A percentile compares a stretch with the other conserved stretches of the same genome.
These are phyloP conservation scores for Blumeria graminis DNA, from an alignment of 2,329 filamentous ascomycete species.

Conservation along the genomic window DNA sequence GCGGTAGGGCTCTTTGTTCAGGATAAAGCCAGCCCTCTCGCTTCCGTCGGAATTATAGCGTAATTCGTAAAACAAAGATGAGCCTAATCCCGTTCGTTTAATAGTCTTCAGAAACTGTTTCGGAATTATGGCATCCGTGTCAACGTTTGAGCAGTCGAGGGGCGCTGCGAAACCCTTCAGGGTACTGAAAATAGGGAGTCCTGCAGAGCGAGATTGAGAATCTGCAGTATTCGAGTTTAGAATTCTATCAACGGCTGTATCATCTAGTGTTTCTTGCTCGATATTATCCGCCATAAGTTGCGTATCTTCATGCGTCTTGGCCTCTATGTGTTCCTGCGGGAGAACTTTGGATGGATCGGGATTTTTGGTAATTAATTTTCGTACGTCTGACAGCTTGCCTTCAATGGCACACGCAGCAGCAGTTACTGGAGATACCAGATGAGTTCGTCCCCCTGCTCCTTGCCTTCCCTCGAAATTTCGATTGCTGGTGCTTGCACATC, in stretches of 20 bases:
- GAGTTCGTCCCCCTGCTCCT: conserved; percentile 72
- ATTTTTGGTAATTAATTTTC: conserved; percentile 45
- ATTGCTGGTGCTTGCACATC: conserved; percentile 88
- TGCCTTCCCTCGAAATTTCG: conserved; percentile 95
- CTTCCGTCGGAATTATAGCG: conserved; percentile 51
- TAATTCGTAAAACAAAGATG: conserved; percentile 66
- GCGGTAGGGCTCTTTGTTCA: conserved; percentile 77
- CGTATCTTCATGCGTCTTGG: conserved; percentile 18
- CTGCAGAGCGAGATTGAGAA: conserved; percentile 24
- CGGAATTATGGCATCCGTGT: conserved; percentile 98
- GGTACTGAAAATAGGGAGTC: conserved; percentile 62
- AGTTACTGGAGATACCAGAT: conserved; percentile 94
- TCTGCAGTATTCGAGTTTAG: conserved; percentile 39
- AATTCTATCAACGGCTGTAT: conserved; percentile 37
- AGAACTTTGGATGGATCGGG: conserved; percentile 8
- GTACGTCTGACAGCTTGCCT: conserved; percentile 79
- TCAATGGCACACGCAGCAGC: conserved; percentile 75
- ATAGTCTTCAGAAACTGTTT: conserved; percentile 99
- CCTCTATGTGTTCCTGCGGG: conserved; percentile 22
- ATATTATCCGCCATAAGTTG: conserved; percentile 25
- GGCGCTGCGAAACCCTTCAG: conserved; percentile 75
- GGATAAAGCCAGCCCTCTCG: conserved; percentile 60
- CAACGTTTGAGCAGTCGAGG: conserved; percentile 70
- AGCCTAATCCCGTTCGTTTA: conserved; percentile 83
- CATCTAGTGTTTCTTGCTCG: conserved; percentile 27